Evolutionary conservation across 2,329 filamentous ascomycete genomes (phyloP), one percentile per base, ranked within the genome.

Genomic region (Dissoconium aciculare): DNA sequence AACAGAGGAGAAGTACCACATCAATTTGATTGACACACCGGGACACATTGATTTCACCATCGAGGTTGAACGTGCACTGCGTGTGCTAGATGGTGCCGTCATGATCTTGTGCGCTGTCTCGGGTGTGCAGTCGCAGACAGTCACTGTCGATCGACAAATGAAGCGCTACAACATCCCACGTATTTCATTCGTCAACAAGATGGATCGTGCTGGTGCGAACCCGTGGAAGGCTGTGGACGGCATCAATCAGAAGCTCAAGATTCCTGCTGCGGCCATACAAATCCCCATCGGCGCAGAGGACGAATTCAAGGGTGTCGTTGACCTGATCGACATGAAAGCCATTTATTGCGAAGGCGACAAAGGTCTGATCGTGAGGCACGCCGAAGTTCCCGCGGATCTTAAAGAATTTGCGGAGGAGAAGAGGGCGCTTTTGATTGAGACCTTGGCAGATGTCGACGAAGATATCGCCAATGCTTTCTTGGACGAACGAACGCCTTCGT

Each of bases 41-140:
- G 89, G 89, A 26, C 89, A 98, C 61, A 95, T 98, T 51, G 89
- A 98, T 57, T 98, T 98, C 54, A 98, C 89, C 10, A 95, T 98
- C 43, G 89, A 98, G 60, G 89, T 98, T 27, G 89, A 98, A 65
- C 72, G 89, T 56, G 89, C 89, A 35, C 63, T 98, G 54, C 74
- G 89, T 55, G 89, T 98, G 37, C 69, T 98, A 25, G 89, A 98
- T 52, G 89, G 89, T 41, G 89, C 89, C 33, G 84, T 94, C 54
- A 92, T 98, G 85, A 93, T 98, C 57, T 68, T 98, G 34, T 98
- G 89, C 55, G 89, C 89, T 39, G 89, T 95, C 38, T 92, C 82
- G 49, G 89, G 89, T 53, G 89, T 98, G 17, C 89, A 98, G 61
- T 87, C 78, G 53, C 89, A 98, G 62, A 98, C 89, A 12, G 94